Evolutionary conservation across 192 early-diverging fungal species (phyloP).

Genomic region (Backusella morwellensis): DNA sequence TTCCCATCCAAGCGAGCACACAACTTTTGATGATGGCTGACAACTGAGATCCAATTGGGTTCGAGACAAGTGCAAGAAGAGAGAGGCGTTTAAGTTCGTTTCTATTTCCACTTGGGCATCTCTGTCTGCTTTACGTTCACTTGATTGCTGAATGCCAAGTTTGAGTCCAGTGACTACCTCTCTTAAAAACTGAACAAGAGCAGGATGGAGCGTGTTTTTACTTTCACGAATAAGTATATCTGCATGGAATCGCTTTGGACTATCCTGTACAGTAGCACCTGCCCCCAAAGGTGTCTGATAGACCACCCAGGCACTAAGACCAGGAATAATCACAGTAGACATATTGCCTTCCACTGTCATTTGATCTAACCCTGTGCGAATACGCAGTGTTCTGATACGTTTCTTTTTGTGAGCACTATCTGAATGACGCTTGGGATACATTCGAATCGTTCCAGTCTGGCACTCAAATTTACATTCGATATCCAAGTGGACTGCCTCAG

Average conservation of each 20-base stretch:
- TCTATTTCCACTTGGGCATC: neutral
- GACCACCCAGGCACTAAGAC: conserved; percentile 45
- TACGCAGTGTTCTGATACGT: conserved; percentile 13
- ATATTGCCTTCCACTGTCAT: conserved; percentile 34
- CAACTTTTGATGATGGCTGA: conserved; percentile 72
- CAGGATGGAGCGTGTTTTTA: conserved; percentile 69
- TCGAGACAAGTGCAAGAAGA: conserved; percentile 58
- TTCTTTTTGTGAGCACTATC: conserved; percentile 27
- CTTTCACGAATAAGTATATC: conserved; percentile 68
- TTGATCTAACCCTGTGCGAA: neutral
- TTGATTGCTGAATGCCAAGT: conserved; percentile 48
- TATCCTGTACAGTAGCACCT: conserved; percentile 20
- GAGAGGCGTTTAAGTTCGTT: conserved; percentile 43
- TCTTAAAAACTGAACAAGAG: conserved; percentile 66
- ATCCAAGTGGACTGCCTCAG: conserved; percentile 40
- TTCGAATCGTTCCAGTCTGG: conserved; percentile 43
- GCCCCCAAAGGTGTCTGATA: conserved; percentile 49
- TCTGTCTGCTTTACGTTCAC: conserved; percentile 27
- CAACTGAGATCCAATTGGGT: conserved; percentile 73
- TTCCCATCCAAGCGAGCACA: conserved; percentile 63
- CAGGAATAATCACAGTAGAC: conserved; percentile 51
- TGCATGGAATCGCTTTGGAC: conserved; percentile 48
- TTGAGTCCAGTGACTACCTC: conserved; percentile 66
- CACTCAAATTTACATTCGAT: conserved; percentile 50
- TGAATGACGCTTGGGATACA: conserved; percentile 52